Percentiles rank a stretch among this genome's conserved stretches.
These are phyloP conservation scores for Lentinula edodes DNA, from an alignment of 768 basidiomycete genomes.

Conservation along the genomic window DNA sequence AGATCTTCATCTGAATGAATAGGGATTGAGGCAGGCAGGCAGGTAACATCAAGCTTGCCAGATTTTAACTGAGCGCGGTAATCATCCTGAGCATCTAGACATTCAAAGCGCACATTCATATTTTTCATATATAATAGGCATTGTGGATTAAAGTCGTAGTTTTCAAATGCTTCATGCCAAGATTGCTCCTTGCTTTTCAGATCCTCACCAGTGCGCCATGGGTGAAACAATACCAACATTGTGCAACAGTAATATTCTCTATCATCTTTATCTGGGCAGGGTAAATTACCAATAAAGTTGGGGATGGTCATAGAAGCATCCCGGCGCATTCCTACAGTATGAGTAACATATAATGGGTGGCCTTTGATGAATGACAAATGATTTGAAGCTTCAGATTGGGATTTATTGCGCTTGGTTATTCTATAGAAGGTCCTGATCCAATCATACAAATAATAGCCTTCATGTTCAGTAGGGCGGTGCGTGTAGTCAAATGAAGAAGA, in stretches of 20 bases:
- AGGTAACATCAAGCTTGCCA: neutral
- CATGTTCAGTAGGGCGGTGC: conserved; percentile 23
- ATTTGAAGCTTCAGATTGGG: conserved; percentile 1
- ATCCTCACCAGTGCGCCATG: conserved; percentile 19
- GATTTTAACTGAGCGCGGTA: conserved; percentile 13
- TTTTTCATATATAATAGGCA: conserved; percentile 16
- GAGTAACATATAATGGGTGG: conserved; percentile 20
- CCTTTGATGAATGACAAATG: too few relatives aligned
- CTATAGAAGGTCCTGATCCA: neutral
- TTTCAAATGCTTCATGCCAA: conserved; percentile 19
- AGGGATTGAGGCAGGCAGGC: neutral
- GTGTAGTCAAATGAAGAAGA: conserved; percentile 8
- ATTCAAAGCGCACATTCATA: conserved; percentile 28
- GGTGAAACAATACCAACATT: conserved; percentile 25
- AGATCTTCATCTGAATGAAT: neutral
- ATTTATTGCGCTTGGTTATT: neutral
- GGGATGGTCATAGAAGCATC: conserved; percentile 10
- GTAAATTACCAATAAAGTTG: conserved; percentile 24
- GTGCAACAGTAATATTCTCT: conserved; percentile 24
- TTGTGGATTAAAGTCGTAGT: conserved; percentile 10
- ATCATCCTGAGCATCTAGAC: conserved; percentile 29
- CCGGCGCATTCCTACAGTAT: conserved; percentile 8
- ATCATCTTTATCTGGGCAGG: conserved; percentile 22
- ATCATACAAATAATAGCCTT: conserved; percentile 10
- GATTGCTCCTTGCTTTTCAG: conserved; percentile 13